Conservation (phyloP, 768 basidiomycete genomes). For the Rhodotorula graminis region DNA sequence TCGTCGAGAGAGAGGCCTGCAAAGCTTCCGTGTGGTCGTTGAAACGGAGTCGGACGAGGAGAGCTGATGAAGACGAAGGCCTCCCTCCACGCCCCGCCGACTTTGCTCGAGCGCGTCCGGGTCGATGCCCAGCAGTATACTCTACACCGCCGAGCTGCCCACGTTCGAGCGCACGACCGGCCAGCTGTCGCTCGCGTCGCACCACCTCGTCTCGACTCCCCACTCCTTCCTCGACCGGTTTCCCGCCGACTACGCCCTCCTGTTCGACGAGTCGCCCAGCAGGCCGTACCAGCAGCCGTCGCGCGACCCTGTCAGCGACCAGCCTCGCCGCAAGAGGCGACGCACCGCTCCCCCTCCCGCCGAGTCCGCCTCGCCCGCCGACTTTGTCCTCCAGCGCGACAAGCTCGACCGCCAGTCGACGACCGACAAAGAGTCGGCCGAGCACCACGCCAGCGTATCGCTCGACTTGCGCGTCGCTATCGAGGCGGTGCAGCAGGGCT, state of each 20-base stretch:
- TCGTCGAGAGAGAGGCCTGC: too few relatives aligned
- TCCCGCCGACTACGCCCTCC: neutral
- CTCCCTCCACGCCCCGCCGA: too few relatives aligned
- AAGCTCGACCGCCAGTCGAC: conserved; percentile 4
- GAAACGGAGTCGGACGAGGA: too few relatives aligned
- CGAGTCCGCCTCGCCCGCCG: conserved; percentile 17
- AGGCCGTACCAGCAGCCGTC: neutral
- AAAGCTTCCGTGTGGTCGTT: too few relatives aligned
- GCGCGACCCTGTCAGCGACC: neutral
- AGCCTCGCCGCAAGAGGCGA: conserved; percentile 2
- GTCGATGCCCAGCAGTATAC: neutral
- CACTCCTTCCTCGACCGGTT: neutral
- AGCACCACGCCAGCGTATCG: conserved; percentile 14
- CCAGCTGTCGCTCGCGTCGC: conserved; percentile 11
- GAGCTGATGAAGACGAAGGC: too few relatives aligned
- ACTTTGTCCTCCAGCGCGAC: conserved; percentile 5
- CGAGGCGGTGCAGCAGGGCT: conserved; percentile 13
- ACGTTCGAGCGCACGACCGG: conserved; percentile 15
- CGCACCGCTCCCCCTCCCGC: neutral
- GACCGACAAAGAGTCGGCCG: conserved; percentile 18
- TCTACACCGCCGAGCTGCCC: conserved; percentile 6
- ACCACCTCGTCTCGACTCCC: conserved; percentile 30
- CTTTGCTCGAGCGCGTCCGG: too few relatives aligned
- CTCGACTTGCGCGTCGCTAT: conserved; percentile 8
- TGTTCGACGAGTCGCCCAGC: conserved; percentile 5